phyloP scores from a whole-genome alignment of 768 basidiomycete species.

The Myochromella boudieri region DNA sequence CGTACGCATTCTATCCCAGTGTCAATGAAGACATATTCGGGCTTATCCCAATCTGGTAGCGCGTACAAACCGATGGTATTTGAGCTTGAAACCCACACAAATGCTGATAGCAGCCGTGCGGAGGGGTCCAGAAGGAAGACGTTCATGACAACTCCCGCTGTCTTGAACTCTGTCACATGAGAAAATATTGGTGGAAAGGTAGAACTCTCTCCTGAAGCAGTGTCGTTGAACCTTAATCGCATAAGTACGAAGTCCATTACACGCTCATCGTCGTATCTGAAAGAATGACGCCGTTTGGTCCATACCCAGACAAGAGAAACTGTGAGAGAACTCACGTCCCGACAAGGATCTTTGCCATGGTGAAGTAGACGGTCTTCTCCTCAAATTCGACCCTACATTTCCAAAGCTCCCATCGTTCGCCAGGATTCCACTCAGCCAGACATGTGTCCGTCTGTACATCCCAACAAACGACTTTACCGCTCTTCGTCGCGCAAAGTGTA shows the following conservation, averaged over 20 bases:
- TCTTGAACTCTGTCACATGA: constrained; percentile 61
- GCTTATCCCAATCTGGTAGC: constrained; percentile 63
- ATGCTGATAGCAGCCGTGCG: constrained; percentile 59
- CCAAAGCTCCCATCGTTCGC: constrained; percentile 68
- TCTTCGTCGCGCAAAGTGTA: constrained; percentile 76
- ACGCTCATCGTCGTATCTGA: constrained; percentile 57
- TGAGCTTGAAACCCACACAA: constrained; percentile 61
- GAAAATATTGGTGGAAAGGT: constrained; percentile 48
- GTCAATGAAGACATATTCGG: constrained; percentile 71
- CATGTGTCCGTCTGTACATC: constrained; percentile 61
- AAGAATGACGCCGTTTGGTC: neutral
- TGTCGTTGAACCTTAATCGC: constrained; percentile 60
- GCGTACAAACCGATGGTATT: constrained; percentile 63
- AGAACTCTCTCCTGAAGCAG: constrained; percentile 38
- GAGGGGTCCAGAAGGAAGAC: constrained; percentile 72
- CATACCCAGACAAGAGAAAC: neutral
- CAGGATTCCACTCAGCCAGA: constrained; percentile 70
- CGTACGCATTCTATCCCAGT: constrained; percentile 74
- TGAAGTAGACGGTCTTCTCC: constrained; percentile 68
- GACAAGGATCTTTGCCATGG: constrained; percentile 65
- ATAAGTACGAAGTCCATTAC: constrained; percentile 74
- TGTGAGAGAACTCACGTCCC: constrained; percentile 40
- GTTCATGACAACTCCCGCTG: constrained; percentile 72
- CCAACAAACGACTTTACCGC: constrained; percentile 77
- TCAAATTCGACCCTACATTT: constrained; percentile 80